Evolutionary conservation across 2,329 filamentous ascomycete genomes (phyloP), one percentile per base, ranked within the genome.

Genomic region (Penicillium verrucosum): DNA sequence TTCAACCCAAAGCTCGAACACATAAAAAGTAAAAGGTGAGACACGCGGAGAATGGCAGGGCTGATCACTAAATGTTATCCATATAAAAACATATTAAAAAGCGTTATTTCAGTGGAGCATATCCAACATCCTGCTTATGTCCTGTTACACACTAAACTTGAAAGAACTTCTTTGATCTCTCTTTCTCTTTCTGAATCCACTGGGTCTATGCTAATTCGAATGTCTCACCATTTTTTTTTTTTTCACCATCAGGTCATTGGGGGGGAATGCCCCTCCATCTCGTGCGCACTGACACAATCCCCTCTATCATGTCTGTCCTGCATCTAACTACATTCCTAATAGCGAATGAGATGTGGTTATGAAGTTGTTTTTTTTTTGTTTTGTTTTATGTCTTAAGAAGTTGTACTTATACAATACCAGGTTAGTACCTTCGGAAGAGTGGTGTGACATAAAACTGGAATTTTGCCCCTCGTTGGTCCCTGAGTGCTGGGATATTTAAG

Each of bases 241-340:
- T 12, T 9, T 10, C 10, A 21, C 30, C 5, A 32, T 51, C 18
- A 51, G 29, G 30, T 44, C 49, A 51, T 51, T 51, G 40, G 40
- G 49, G 18, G 36, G 36, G 7, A 45, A 44, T 44, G 37, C 48
- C 60, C 44, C 44, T 34, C 44, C 44, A 34, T 36, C 44, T 32
- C 3, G 29, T 46, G 30, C 44, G 44, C 44, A 46, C 44, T 46
- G 44, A 46, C 44, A 46, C 30, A 18, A 46, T 34, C 43, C 62
- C 59, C 57, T 61, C 60, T 53, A 57, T 59, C 27, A 23, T 57
- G 42, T 51, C 49, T 56, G 51, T 49, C 23, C 47, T 46, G 45
- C 48, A 43, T 49, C 47, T 42, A 16, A 12, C 45, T 32, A 7
- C 18, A 18, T 18, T 45, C 42, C 18, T 29, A n/a, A 32, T 27